Evolutionary conservation across 192 early-diverging fungal species (phyloP).

Genomic region (Spizellomyces punctatus): DNA sequence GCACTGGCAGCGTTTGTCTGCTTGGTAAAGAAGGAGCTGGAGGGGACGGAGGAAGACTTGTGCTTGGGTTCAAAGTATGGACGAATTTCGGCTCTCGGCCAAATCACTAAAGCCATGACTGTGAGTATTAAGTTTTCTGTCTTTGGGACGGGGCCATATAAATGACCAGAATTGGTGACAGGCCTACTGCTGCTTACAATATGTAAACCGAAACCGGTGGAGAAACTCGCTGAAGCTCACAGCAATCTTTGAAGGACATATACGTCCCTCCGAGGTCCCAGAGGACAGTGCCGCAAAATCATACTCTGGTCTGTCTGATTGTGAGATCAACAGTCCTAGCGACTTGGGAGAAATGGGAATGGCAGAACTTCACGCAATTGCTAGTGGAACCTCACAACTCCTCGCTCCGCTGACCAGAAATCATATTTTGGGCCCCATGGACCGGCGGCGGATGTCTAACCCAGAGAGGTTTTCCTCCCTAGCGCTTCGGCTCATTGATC

Average conservation of each 20-base stretch:
- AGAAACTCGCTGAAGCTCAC: slow-evolving; percentile 34
- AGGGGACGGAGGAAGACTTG: slow-evolving; percentile 34
- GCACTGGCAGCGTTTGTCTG: slow-evolving; percentile 84
- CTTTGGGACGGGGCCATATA: not conserved
- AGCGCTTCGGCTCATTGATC: not conserved
- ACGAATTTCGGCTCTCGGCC: slow-evolving; percentile 35
- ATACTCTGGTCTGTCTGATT: too few species aligned
- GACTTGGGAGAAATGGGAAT: too few species aligned
- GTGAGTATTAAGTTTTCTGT: slow-evolving; percentile 6
- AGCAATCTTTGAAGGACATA: slow-evolving; percentile 35
- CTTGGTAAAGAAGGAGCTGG: slow-evolving; percentile 37
- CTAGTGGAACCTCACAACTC: not conserved
- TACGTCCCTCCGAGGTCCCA: not conserved
- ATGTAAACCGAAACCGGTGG: slow-evolving; percentile 40
- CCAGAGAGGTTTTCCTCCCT: slow-evolving; percentile 13
- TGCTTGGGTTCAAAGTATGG: slow-evolving; percentile 17
- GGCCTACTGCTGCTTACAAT: slow-evolving; percentile 47
- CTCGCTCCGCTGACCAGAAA: not conserved
- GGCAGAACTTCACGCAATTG: not conserved
- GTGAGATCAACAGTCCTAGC: too few species aligned
- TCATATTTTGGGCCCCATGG: slow-evolving; percentile 8
- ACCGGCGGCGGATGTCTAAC: slow-evolving; percentile 31
- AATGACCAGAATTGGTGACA: not conserved
- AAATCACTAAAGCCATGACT: slow-evolving; percentile 37
- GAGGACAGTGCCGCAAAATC: too few species aligned